Evolutionary conservation across 805 yeast species (phyloP).

Genomic region (Tetrapisispora pingtungensis): DNA sequence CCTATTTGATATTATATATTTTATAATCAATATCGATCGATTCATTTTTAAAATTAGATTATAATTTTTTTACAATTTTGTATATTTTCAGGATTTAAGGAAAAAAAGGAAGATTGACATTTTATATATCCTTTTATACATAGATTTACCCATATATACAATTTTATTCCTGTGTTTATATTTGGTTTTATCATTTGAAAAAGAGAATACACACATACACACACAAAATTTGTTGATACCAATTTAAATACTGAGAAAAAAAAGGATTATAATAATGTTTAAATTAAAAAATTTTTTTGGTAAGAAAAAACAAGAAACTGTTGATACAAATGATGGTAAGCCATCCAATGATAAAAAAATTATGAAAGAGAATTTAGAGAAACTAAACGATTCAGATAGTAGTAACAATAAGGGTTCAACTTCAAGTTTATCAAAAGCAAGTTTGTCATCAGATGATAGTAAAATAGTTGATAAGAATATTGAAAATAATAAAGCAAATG

Average conservation of each 20-base stretch:
- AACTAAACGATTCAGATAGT: not conserved
- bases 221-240: no score
- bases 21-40: no score
- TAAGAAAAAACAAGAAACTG: not conserved
- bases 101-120: no score
- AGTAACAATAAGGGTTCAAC: not conserved
- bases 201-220: no score
- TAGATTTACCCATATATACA: no score
- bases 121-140: no score
- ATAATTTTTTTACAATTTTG: no score
- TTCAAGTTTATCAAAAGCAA: not conserved
- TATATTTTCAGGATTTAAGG: no score
- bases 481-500: not conserved
- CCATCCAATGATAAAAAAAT: not conserved
- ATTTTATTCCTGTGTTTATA: no score
- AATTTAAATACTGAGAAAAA: no score
- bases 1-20: not conserved
- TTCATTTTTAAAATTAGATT: no score
- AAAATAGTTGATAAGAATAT: not conserved
- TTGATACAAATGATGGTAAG: not conserved
- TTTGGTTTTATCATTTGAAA: no score
- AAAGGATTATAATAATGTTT: constrained; percentile 1
- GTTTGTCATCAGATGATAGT: not conserved
- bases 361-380: not conserved
- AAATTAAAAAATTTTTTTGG: constrained; percentile 1